Evolutionary conservation across 2,329 filamentous ascomycete species (phyloP), one percentile per base, ranked within the genome.

Genomic region (Trichoderma sp.): DNA sequence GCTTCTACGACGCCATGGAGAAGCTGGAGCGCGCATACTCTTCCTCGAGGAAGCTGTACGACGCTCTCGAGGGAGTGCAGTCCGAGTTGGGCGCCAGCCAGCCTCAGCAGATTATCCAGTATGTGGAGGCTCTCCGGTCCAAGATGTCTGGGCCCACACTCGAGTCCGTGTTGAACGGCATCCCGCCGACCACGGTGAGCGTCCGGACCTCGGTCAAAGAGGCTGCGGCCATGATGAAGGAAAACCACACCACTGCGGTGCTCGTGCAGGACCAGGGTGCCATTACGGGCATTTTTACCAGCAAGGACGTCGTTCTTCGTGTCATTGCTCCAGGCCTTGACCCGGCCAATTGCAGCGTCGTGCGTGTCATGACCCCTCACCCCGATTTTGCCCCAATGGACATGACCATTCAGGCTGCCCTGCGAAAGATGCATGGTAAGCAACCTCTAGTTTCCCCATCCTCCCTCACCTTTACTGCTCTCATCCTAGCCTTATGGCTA

Each of bases 1-100:
- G 97, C 86, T 99, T 99, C 85, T 99, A 99, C 86, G 97, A 99
- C 86, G 97, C 97, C 60, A 99, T 99, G 97, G 97, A 99, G 88
- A 99, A 99, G 88, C 88, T 99, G 76, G 97, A 99, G 88, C 93
- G 97, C 69, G 97, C 97, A 68, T 99, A 99, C 84, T 95, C 95
- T 78, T 98, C 97, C 18, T 99, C 97, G n/a, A 92, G 97, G 80
- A 98, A 98, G 85, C 90, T 99, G 27, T 98, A 99, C 84, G 97
- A 98, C 87, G 97, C 97, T 41, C 87, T 99, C 75, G 97, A 99
- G 86, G 97, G 97, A 84, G 97, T 99, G 3, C 97, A 99, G 86
- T 98, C 96, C 2, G 97, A 99, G 85, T 89, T 99, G 45, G 97
- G 97, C 56, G 93, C 96, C 71, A 98, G 94, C 82, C 97, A 99